Base-by-base conservation (phyloP, 208 protist species). In the Leishmania tropica region DNA sequence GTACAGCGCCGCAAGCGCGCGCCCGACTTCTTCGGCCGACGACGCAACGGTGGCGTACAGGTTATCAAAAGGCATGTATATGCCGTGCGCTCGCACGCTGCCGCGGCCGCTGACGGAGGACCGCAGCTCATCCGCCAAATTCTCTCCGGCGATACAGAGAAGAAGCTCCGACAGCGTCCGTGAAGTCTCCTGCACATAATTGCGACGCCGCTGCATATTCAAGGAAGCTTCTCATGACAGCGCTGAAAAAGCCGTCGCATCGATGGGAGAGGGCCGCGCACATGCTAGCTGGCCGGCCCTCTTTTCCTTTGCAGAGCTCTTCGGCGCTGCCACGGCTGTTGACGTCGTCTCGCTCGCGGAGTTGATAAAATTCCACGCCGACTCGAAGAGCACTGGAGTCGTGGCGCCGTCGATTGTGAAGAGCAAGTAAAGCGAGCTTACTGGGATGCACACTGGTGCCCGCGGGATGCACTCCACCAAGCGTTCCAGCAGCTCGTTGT, bases 21-120 rank as follows among this genome's bases (percentile, higher is more conserved):
- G 54, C 3, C 81, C 86, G 0, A 86, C 86, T 67, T 88, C 86
- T 40, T 65, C 68, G 42, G 53, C 80, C n/a, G 80, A 83, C n/a
- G 76, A 65, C 11, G 89, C 89, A 8, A 86, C 76, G 5, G 86
- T 87, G 45, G 76, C 78, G 42, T 85, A 80, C 21, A 79, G 13
- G 6, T 54, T 19, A 72, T 87, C 80, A 24, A 75, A 79, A 28
- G 89, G 90, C 28, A 92, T 47, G 56, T 90, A 92, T 0, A 87
- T 76, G 17, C 86, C 86, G 83, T 84, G 88, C 17, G 84, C 71
- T 21, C 42, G 31, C 15, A 75, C 28, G 48, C 47, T 51, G 48
- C 71, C 24, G n/a, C 71, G 47, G 13, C 31, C 48, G 0, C 42
- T 58, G 71, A 35, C 48, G n/a, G 21, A 21, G n/a, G 67, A 47